A percentile compares a stretch with the other conserved stretches of the same genome.
These are phyloP conservation scores for Microdochium bolleyi DNA, from an alignment of 2,329 filamentous ascomycete genomes.

Conservation along the genomic window DNA sequence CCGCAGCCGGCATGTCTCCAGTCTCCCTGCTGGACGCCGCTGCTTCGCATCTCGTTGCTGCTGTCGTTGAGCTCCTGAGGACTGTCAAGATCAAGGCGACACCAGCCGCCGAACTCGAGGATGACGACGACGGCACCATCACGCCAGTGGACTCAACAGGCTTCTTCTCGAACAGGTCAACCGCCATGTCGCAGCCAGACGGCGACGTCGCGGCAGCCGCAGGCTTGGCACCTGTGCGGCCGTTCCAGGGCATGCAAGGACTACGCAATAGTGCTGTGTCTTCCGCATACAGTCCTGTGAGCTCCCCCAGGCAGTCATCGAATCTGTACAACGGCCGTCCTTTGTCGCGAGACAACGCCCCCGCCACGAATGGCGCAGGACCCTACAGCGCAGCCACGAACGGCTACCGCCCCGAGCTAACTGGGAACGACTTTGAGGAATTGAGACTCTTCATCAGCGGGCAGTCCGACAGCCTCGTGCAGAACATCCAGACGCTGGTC, in stretches of 20 bases:
- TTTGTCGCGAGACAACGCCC: no score
- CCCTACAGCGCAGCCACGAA: constrained; percentile 28
- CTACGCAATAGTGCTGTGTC: constrained; percentile 57
- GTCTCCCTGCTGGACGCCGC: constrained; percentile 92
- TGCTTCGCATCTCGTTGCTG: constrained; percentile 78
- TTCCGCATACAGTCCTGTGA: constrained; percentile 67
- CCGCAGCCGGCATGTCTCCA: constrained; percentile 75
- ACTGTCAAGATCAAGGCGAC: constrained; percentile 77
- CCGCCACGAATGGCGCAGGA: constrained; percentile 25
- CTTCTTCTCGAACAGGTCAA: constrained; percentile 57
- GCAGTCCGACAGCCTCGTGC: constrained; percentile 70
- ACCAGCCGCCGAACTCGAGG: constrained; percentile 66
- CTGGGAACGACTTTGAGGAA: constrained; percentile 37
- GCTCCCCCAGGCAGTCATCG: constrained; percentile 54
- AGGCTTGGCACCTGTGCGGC: constrained; percentile 39
- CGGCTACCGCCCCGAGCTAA: constrained; percentile 26
- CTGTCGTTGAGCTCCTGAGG: constrained; percentile 79
- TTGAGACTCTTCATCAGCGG: constrained; percentile 72
- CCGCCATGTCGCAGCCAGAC: constrained; percentile 22
- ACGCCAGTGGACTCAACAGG: constrained; percentile 60
- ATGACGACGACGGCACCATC: constrained; percentile 61
- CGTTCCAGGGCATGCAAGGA: constrained; percentile 50
- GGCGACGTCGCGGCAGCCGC: constrained; percentile 26
- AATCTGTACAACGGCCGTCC: constrained; percentile 14
- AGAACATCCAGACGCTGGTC: constrained; percentile 76